phyloP scores from a whole-genome alignment of 2,329 filamentous ascomycete genomes.

The Aureobasidium melanogenum region DNA sequence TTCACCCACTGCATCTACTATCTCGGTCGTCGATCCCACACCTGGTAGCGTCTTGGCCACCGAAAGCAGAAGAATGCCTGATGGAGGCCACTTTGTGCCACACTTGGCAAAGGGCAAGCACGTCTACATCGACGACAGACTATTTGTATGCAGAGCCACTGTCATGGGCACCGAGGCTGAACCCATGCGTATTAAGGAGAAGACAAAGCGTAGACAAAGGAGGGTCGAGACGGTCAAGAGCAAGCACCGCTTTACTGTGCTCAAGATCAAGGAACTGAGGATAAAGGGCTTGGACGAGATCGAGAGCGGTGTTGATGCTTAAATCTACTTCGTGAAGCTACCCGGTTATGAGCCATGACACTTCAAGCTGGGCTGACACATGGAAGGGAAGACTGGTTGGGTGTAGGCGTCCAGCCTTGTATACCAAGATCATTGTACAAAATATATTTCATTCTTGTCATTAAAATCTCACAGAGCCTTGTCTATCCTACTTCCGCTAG shows the following conservation, averaged over 20 bases:
- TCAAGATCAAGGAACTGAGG: constrained; percentile 75
- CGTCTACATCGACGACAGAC: constrained; percentile 63
- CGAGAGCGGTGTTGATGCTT: constrained; percentile 24
- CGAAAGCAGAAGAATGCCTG: constrained; percentile 20
- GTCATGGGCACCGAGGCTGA: constrained; percentile 76
- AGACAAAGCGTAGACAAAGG: constrained; percentile 57
- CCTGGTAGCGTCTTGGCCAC: constrained; percentile 18
- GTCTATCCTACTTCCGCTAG: neutral
- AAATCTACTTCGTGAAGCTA: neutral
- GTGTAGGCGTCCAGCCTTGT: neutral
- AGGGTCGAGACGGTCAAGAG: constrained; percentile 67
- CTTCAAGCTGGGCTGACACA: neutral
- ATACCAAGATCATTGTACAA: constrained; percentile 1
- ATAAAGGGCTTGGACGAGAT: constrained; percentile 52
- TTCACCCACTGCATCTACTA: constrained; percentile 20
- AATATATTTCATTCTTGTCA: neutral
- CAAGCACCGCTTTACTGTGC: constrained; percentile 82
- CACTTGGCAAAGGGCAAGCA: constrained; percentile 30
- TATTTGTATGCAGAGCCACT: constrained; percentile 78
- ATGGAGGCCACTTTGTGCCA: constrained; percentile 29
- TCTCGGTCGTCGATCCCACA: constrained; percentile 20
- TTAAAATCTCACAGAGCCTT: neutral
- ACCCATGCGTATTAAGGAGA: constrained; percentile 47
- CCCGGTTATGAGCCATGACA: neutral
- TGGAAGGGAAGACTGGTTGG: neutral